Evolutionary conservation across 2,329 filamentous ascomycete species (phyloP), one percentile per base, ranked within the genome.

Genomic region (Pestalotiopsis sp.): DNA sequence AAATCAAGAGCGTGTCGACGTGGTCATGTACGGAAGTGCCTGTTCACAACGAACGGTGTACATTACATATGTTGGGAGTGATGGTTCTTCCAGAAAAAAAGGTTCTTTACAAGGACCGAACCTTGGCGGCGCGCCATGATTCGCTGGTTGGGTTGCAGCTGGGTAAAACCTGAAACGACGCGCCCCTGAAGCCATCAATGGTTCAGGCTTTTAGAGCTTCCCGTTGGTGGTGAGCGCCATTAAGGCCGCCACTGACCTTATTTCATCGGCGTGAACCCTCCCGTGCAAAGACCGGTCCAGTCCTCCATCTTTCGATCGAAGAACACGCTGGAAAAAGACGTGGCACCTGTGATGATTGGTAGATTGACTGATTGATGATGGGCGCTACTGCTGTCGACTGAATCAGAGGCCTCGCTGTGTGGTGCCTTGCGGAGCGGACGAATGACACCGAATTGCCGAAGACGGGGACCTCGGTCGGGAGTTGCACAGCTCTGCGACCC

Each of bases 181-280:
- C 25, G 12, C 57, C 57, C 57, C 57, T 59, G 57, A 59, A 23
- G 57, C 57, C 57, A 59, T 59, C 57, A 36, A 14, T 59, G 57
- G 57, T 59, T 59, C 57, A 59, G 45, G 45, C 45, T 52, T 36
- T 52, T n/a, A 52, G 14, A 52, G 45, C 45, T 52, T n/a, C n/a
- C 45, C 45, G 45, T 52, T 52, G 45, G 45, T 52, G 45, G 45
- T 52, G 45, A n/a, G 17, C 45, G 17, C 45, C 17, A 52, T 52
- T 52, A 20, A 52, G 45, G 45, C 45, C 45, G 45, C 45, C 45
- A 27, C 27, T 59, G 57, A 59, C 23, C 23, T 59, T 17, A 20
- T 23, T 12, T 58, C 56, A 4, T 58, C 25, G 56, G 56, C 56
- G n/a, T 14, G 14, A 20, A 58, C 14, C 13, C n/a, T 20, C n/a